A percentile compares a stretch with the other conserved stretches of the same genome.
Evolutionary conservation across 495 filamentous ascomycete genomes (phyloP).

Genomic region (Haplographium delicatum): DNA sequence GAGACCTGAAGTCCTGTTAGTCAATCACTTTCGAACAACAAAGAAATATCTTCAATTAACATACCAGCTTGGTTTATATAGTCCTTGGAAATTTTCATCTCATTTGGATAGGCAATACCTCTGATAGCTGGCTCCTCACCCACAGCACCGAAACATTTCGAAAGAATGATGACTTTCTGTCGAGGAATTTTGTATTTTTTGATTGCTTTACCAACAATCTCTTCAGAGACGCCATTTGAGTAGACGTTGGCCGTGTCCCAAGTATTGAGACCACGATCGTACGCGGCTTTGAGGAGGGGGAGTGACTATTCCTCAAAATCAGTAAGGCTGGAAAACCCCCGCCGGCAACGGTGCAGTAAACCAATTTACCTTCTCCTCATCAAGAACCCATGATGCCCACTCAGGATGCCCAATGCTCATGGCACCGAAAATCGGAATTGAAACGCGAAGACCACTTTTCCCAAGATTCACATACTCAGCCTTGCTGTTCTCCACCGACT

Average conservation of each 20-base stretch:
- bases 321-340: too few species aligned
- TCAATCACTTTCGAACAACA: background rate
- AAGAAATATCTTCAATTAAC: too few species aligned
- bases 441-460: constrained; percentile 52
- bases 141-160: constrained; percentile 48
- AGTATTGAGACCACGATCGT: constrained; percentile 26
- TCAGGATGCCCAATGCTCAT: constrained; percentile 47
- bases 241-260: constrained; percentile 43
- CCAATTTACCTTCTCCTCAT: constrained; percentile 44
- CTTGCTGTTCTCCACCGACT: constrained; percentile 23
- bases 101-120: constrained; percentile 13
- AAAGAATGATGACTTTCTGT: constrained; percentile 57
- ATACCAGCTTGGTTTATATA: constrained; percentile 33
- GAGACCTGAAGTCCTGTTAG: constrained; percentile 36
- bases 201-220: constrained; percentile 62
- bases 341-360: too few species aligned
- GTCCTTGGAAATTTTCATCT: constrained; percentile 27
- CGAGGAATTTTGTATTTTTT: constrained; percentile 62
- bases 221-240: constrained; percentile 58
- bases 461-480: constrained; percentile 40
- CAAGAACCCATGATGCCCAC: constrained; percentile 50
- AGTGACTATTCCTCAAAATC: constrained; percentile 19
- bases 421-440: constrained; percentile 49
- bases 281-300: constrained; percentile 30
- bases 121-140: constrained; percentile 23